These are phyloP conservation scores for Trichosanthes truncata DNA, from an alignment of 306 rosid genomes.

Conservation along the genomic window DNA sequence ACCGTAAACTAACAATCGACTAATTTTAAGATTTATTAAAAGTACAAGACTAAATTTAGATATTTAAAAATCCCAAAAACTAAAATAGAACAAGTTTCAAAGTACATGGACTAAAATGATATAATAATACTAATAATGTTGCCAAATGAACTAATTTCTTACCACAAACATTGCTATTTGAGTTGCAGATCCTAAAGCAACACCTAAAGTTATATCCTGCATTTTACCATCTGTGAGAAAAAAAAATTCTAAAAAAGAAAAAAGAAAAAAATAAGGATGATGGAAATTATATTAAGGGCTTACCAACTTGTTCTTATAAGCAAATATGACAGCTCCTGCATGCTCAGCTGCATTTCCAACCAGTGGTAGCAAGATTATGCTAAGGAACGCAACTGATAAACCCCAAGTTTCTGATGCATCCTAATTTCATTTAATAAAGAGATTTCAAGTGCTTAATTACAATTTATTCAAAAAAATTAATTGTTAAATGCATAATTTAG, in stretches of 20 bases:
- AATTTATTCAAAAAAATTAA: not conserved
- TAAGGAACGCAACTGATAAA: conserved; percentile 66
- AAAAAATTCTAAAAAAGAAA: not conserved
- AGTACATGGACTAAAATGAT: no score
- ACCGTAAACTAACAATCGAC: no score
- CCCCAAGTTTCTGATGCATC: conserved; percentile 84
- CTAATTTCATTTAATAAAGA: conserved; percentile 14
- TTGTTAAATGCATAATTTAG: no score
- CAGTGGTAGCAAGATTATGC: conserved; percentile 81
- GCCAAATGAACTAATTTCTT: conserved; percentile 9
- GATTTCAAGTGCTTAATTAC: not conserved
- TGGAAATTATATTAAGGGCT: not conserved
- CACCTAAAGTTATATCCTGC: conserved; percentile 83
- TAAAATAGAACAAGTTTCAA: not conserved
- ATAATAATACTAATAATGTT: no score
- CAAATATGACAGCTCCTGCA: conserved; percentile 89
- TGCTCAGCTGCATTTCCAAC: conserved; percentile 98
- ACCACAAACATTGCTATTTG: conserved; percentile 85
- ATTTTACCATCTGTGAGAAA: not conserved
- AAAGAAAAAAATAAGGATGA: not conserved
- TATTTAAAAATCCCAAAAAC: no score
- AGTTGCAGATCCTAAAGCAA: conserved; percentile 86
- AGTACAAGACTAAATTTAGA: no score
- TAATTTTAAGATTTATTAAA: no score
- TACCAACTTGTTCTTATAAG: conserved; percentile 88